These are phyloP conservation scores for Collybia sp. DNA, from an alignment of 768 basidiomycete species.

Conservation along the genomic window DNA sequence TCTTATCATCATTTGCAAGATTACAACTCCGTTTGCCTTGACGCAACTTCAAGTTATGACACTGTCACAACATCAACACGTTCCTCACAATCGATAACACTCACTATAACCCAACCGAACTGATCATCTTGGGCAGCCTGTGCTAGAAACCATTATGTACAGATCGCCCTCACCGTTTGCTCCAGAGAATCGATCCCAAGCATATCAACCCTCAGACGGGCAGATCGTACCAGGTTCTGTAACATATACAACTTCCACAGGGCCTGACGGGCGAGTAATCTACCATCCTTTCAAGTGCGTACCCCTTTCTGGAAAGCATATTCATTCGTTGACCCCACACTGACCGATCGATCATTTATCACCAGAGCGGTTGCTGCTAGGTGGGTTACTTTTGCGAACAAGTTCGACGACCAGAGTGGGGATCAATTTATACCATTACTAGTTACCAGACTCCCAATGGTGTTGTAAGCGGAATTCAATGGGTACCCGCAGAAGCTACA, in stretches of 20 bases:
- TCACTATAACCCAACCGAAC: conserved; percentile 2
- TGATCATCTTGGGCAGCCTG: too few relatives aligned
- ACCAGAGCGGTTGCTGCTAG: conserved; percentile 70
- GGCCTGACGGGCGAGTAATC: conserved; percentile 53
- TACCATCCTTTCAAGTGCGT: conserved; percentile 77
- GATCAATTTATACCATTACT: conserved; percentile 17
- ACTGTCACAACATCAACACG: too few relatives aligned
- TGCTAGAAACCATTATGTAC: background rate
- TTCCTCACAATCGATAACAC: conserved; percentile 1
- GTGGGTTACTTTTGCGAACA: conserved; percentile 28
- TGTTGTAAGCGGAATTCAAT: conserved; percentile 60
- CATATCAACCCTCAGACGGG: conserved; percentile 16
- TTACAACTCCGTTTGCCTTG: too few relatives aligned
- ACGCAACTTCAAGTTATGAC: too few relatives aligned
- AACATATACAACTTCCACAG: conserved; percentile 66
- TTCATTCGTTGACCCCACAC: conserved; percentile 5
- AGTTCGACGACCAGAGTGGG: conserved; percentile 3
- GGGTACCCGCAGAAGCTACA: conserved; percentile 69
- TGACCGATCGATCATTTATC: conserved; percentile 14
- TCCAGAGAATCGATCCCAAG: conserved; percentile 9
- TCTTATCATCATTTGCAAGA: too few relatives aligned
- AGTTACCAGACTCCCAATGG: conserved; percentile 75
- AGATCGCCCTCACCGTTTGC: conserved; percentile 7
- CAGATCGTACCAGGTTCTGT: conserved; percentile 64
- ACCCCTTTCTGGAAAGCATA: conserved; percentile 1